Evolutionary conservation across 805 yeast genomes (phyloP).

Genomic region (Saturnispora saitoi): DNA sequence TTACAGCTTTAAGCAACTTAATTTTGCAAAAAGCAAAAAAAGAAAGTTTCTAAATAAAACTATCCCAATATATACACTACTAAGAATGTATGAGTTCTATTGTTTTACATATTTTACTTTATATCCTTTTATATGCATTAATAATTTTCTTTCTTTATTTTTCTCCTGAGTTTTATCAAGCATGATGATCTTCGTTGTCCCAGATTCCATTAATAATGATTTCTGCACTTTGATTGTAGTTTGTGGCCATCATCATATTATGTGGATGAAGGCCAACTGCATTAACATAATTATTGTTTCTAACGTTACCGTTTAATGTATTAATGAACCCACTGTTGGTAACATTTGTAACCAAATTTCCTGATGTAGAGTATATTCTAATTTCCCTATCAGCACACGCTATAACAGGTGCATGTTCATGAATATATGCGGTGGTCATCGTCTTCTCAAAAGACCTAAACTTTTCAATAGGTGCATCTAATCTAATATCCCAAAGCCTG

Average conservation of each 20-base stretch:
- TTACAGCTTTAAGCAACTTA: background rate
- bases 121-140: background rate
- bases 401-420: slow-evolving; percentile 93
- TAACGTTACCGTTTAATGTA: slow-evolving; percentile 36
- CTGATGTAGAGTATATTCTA: slow-evolving; percentile 79
- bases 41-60: background rate
- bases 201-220: slow-evolving; percentile 53
- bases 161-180: background rate
- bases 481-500: slow-evolving; percentile 84
- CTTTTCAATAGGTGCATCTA: slow-evolving; percentile 57
- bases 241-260: slow-evolving; percentile 84
- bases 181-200: slow-evolving; percentile 19
- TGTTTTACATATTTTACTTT: background rate
- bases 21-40: background rate
- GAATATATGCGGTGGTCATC: slow-evolving; percentile 68
- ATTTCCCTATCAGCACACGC: slow-evolving; percentile 79
- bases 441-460: slow-evolving; percentile 46
- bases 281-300: slow-evolving; percentile 49
- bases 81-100: background rate
- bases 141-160: background rate
- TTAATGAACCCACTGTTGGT: slow-evolving; percentile 29
- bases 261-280: slow-evolving; percentile 83
- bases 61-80: background rate
- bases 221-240: slow-evolving; percentile 67
- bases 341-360: slow-evolving; percentile 59